These are phyloP conservation scores for Carex pumila DNA, from an alignment of 176 grass and related monocot genomes.

Conservation along the genomic window DNA sequence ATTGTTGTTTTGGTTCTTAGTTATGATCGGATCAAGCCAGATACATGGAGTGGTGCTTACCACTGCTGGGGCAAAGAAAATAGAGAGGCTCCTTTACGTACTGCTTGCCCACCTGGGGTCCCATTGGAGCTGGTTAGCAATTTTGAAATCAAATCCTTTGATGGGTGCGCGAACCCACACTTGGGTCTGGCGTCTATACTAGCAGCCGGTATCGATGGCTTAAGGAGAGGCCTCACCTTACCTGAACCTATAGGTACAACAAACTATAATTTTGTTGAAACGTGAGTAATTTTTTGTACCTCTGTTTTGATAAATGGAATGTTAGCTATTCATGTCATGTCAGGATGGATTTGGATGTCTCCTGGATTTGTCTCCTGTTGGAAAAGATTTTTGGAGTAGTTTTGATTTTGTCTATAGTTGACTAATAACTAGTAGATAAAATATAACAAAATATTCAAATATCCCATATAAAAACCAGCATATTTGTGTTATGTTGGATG, in stretches of 20 bases:
- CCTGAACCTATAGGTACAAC: conserved; percentile 77
- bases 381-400: not conserved
- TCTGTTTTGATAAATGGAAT: not conserved
- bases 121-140: conserved; percentile 75
- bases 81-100: conserved; percentile 89
- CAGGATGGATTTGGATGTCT: not conserved
- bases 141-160: conserved; percentile 95
- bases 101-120: conserved; percentile 89
- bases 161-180: conserved; percentile 86
- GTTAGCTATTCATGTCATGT: not conserved
- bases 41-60: conserved; percentile 95
- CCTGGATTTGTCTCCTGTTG: not conserved
- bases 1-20: conserved; percentile 31
- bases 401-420: not conserved
- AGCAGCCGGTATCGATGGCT: conserved; percentile 80
- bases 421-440: not conserved
- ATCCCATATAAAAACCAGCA: not conserved
- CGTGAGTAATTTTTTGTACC: not conserved
- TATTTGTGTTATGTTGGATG: not conserved
- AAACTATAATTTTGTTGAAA: not conserved
- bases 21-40: conserved; percentile 84
- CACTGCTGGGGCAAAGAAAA: conserved; percentile 98
- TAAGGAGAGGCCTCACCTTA: conserved; percentile 61
- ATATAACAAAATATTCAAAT: not conserved
- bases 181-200: conserved; percentile 67